Evolutionary conservation across 2,329 filamentous ascomycete genomes (phyloP).

Genomic region (Xylariaceae sp.): DNA sequence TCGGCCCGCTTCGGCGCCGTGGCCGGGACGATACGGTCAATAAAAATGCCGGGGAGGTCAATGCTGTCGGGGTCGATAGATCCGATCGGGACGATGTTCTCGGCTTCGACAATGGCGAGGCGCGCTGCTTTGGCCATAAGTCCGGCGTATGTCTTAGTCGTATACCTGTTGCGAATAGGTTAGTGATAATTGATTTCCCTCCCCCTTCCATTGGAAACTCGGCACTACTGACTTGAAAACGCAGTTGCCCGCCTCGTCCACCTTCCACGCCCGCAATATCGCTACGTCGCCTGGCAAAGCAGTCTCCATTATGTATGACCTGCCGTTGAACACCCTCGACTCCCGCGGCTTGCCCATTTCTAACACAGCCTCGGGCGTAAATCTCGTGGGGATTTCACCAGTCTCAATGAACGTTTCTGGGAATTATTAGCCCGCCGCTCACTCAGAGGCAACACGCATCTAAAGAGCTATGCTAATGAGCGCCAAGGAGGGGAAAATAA

Average conservation of each 20-base stretch:
- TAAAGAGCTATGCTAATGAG: too few relatives aligned
- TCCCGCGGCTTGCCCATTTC: conserved; percentile 64
- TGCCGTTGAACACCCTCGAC: conserved; percentile 67
- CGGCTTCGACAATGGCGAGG: conserved; percentile 77
- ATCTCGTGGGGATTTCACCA: conserved; percentile 62
- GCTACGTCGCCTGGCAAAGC: conserved; percentile 72
- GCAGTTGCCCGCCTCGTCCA: conserved; percentile 72
- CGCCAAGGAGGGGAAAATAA: background rate
- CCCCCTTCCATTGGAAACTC: background rate
- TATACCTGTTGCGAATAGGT: conserved; percentile 46
- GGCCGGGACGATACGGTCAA: conserved; percentile 74
- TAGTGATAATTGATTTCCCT: background rate
- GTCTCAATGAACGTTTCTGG: conserved; percentile 61
- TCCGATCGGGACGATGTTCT: conserved; percentile 74
- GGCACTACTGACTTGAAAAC: conserved; percentile 58
- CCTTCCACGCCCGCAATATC: conserved; percentile 72
- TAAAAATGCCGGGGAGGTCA: conserved; percentile 76
- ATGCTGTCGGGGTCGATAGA: conserved; percentile 69
- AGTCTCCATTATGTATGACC: conserved; percentile 72
- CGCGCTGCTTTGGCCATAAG: conserved; percentile 79
- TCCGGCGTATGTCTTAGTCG: conserved; percentile 69
- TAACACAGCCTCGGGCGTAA: conserved; percentile 56
- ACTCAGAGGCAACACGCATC: background rate
- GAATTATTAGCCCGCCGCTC: background rate
- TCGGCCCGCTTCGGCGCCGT: conserved; percentile 70